A percentile compares a stretch with the other conserved stretches of the same genome.
phyloP scores from a whole-genome alignment of 345 rosid species.

The Rhizophora mangle region DNA sequence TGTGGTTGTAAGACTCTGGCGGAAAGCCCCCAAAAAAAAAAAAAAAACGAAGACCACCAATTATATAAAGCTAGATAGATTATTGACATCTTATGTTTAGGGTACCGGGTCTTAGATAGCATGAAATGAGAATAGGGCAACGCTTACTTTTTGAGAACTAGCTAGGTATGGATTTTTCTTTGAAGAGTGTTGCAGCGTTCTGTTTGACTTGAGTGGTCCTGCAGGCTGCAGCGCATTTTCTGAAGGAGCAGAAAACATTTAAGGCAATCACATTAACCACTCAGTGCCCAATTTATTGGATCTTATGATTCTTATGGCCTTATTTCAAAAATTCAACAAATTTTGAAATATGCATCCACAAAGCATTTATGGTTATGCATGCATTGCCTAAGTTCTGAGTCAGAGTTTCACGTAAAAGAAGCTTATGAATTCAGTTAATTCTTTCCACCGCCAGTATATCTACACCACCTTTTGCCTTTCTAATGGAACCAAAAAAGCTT shows the following conservation, averaged over 20 bases:
- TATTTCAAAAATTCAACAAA: neutral
- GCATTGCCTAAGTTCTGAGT: neutral
- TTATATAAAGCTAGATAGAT: too few relatives aligned
- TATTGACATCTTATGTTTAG: too few relatives aligned
- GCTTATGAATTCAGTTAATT: slow-evolving; percentile 28
- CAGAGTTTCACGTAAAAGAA: slow-evolving; percentile 41
- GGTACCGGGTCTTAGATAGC: too few relatives aligned
- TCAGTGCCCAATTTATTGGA: slow-evolving; percentile 25
- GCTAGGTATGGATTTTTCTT: too few relatives aligned
- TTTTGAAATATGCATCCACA: slow-evolving; percentile 15
- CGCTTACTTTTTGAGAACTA: too few relatives aligned
- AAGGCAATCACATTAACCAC: slow-evolving; percentile 43
- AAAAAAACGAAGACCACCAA: too few relatives aligned
- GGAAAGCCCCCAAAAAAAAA: too few relatives aligned
- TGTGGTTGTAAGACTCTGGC: too few relatives aligned
- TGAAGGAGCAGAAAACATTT: slow-evolving; percentile 19
- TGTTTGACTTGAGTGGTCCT: too few relatives aligned
- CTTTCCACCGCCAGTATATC: neutral
- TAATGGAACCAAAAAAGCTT: slow-evolving; percentile 14
- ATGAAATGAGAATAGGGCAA: too few relatives aligned
- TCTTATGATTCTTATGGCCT: neutral
- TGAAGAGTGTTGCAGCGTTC: too few relatives aligned
- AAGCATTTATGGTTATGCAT: slow-evolving; percentile 20
- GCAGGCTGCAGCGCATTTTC: too few relatives aligned
- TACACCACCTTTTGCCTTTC: slow-evolving; percentile 10